Evolutionary conservation across 78 protist species (phyloP), one percentile per base, ranked within the genome.

Genomic region (Diacronema lutheri): DNA sequence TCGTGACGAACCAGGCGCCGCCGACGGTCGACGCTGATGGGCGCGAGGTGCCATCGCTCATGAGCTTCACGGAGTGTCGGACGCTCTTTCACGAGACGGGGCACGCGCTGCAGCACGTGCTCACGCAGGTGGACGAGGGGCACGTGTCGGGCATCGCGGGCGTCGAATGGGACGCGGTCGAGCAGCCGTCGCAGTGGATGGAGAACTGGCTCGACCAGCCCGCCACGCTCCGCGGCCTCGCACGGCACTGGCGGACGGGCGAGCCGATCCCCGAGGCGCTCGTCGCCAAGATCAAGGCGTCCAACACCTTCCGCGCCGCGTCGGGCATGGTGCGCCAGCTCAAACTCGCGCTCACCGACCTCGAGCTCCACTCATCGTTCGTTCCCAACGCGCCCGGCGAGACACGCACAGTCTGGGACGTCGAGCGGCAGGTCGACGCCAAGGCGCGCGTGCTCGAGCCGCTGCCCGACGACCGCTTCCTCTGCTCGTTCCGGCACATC

Each of bases 81-180:
- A 90, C 93, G 0, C 85, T 90, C 46, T 90, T 90, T 71, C 93
- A 90, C 55, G 93, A 89, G 81, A 41, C 88, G 14, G 92, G 92
- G 23, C 92, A 89, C 80, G 80, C 66, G n/a, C 72, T 89, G 64
- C 87, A 89, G 81, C 90, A 84, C 85, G 68, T 86, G 88, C 89
- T 89, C 38, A 89, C 92, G 4, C n/a, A n/a, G 41, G 88, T 81
- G 38, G 69, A 33, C 29, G 46, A 44, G 20, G 40, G 73, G 66
- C 72, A 71, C n/a, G 89, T 76, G 14, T 74, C 90, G 33, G 88
- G 93, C 55, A 90, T 85, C 69, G 9, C 23, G 20, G 86, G 86
- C 20, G 55, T 90, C 33, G 93, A 90, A 35, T 90, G 93, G 93
- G 93, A 90, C 35, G 87, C 89, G 16, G 89, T 90, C 12, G 93